These are phyloP conservation scores for Boletus edulis DNA, from an alignment of 768 basidiomycete genomes.

Conservation along the genomic window DNA sequence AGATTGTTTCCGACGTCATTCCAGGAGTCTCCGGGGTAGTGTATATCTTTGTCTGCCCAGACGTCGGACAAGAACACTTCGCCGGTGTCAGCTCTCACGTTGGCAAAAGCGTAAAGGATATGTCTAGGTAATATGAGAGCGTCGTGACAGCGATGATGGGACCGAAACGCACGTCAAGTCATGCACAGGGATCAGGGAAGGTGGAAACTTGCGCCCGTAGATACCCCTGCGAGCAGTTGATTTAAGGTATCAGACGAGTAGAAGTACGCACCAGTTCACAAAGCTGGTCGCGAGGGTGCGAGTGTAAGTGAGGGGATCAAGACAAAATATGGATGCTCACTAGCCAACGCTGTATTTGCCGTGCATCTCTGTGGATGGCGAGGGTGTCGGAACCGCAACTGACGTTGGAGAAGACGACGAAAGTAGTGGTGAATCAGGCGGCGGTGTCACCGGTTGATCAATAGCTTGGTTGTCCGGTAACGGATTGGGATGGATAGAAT, in stretches of 20 bases:
- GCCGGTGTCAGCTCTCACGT: constrained; percentile 78
- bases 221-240: constrained; percentile 67
- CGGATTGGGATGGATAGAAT: constrained; percentile 22
- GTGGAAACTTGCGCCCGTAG: constrained; percentile 90
- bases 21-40: constrained; percentile 95
- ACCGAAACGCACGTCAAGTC: constrained; percentile 73
- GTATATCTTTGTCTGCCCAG: constrained; percentile 98
- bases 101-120: constrained; percentile 91
- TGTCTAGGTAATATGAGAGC: constrained; percentile 48
- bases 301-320: constrained; percentile 9
- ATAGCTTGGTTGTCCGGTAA: constrained; percentile 12
- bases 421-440: constrained; percentile 6
- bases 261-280: constrained; percentile 62
- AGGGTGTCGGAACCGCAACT: constrained; percentile 11
- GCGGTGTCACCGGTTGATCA: constrained; percentile 11
- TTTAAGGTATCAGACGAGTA: neutral
- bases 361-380: constrained; percentile 35
- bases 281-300: constrained; percentile 44
- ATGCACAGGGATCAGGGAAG: constrained; percentile 74
- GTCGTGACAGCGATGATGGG: neutral
- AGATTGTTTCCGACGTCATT: constrained; percentile 87
- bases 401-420: constrained; percentile 4
- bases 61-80: constrained; percentile 85
- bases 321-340: constrained; percentile 42
- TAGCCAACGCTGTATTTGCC: constrained; percentile 82